Evolutionary conservation across 495 filamentous ascomycete species (phyloP).

Genomic region (Xylona heveae): DNA sequence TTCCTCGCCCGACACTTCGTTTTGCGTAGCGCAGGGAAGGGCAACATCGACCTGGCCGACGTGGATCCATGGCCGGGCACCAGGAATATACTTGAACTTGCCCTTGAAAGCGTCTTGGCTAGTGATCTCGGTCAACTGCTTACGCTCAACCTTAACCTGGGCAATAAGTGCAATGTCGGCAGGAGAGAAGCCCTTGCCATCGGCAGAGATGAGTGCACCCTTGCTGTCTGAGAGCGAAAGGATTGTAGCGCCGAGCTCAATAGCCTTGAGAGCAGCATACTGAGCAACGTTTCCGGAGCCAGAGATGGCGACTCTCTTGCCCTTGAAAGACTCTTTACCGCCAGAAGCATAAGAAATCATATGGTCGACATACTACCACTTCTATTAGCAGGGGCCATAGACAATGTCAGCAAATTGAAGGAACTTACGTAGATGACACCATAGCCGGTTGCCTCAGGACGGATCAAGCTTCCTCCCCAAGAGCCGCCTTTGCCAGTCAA

Average conservation of each 20-base stretch:
- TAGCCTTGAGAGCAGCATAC: slow-evolving; percentile 90
- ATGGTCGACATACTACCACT: slow-evolving; percentile 55
- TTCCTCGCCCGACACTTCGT: slow-evolving; percentile 84
- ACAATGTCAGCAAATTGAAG: slow-evolving; percentile 3
- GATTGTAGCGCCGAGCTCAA: slow-evolving; percentile 85
- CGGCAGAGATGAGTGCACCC: slow-evolving; percentile 54
- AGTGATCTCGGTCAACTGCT: slow-evolving; percentile 49
- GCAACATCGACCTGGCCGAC: slow-evolving; percentile 76
- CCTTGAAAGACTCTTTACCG: slow-evolving; percentile 67
- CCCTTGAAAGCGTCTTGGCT: slow-evolving; percentile 25
- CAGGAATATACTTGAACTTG: slow-evolving; percentile 74
- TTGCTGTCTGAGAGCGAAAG: slow-evolving; percentile 88
- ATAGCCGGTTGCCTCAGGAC: slow-evolving; percentile 92
- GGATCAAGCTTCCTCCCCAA: slow-evolving; percentile 89
- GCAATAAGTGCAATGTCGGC: slow-evolving; percentile 62
- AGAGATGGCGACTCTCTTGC: slow-evolving; percentile 89
- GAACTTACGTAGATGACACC: slow-evolving; percentile 65
- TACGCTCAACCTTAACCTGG: slow-evolving; percentile 66
- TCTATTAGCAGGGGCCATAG: background rate
- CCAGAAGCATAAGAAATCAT: slow-evolving; percentile 74
- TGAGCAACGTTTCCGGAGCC: slow-evolving; percentile 97
- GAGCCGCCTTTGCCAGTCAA: slow-evolving; percentile 84
- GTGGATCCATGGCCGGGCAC: slow-evolving; percentile 79
- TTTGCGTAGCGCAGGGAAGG: slow-evolving; percentile 87
- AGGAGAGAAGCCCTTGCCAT: slow-evolving; percentile 43